phyloP scores from a whole-genome alignment of 2,329 filamentous ascomycete species.

The Pestalotiopsis sp. region DNA sequence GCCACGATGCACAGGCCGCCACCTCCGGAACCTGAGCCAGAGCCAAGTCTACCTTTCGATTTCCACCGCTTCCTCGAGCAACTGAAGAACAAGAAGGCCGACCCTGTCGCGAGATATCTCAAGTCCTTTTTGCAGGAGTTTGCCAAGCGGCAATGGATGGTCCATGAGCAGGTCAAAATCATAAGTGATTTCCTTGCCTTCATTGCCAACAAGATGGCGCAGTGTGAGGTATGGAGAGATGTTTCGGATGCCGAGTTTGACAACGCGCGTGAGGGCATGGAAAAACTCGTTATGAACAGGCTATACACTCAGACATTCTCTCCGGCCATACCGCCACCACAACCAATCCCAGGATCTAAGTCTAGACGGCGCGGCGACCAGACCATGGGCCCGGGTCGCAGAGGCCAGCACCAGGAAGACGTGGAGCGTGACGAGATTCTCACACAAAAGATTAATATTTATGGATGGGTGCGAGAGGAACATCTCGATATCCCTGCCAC shows the following conservation, averaged over 20 bases:
- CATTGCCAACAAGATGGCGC: slow-evolving; percentile 97
- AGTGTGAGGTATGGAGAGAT: slow-evolving; percentile 94
- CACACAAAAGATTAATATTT: slow-evolving; percentile 94
- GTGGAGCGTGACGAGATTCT: slow-evolving; percentile 96
- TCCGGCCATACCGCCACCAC: slow-evolving; percentile 83
- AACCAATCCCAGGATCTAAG: slow-evolving; percentile 70
- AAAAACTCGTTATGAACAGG: slow-evolving; percentile 98
- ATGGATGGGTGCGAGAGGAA: slow-evolving; percentile 90
- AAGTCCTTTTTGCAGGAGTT: slow-evolving; percentile 95
- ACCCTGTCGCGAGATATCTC: slow-evolving; percentile 93
- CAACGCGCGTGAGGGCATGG: slow-evolving; percentile 98
- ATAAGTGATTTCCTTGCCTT: slow-evolving; percentile 96
- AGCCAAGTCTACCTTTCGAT: slow-evolving; percentile 88
- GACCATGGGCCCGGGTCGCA: slow-evolving; percentile 76
- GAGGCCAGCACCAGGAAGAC: slow-evolving; percentile 96
- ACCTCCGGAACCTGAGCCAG: slow-evolving; percentile 74
- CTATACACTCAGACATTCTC: slow-evolving; percentile 96
- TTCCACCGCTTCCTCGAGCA: slow-evolving; percentile 98
- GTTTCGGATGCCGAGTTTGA: slow-evolving; percentile 97
- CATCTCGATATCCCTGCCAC: slow-evolving; percentile 90
- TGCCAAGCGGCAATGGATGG: slow-evolving; percentile 98
- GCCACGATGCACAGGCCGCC: slow-evolving; percentile 63
- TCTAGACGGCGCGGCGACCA: slow-evolving; percentile 70
- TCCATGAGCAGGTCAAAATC: slow-evolving; percentile 99
- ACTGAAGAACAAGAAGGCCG: slow-evolving; percentile 93